Evolutionary conservation across 164 flowering plant genomes (phyloP).

Genomic region (Umbilicus rupestris): DNA sequence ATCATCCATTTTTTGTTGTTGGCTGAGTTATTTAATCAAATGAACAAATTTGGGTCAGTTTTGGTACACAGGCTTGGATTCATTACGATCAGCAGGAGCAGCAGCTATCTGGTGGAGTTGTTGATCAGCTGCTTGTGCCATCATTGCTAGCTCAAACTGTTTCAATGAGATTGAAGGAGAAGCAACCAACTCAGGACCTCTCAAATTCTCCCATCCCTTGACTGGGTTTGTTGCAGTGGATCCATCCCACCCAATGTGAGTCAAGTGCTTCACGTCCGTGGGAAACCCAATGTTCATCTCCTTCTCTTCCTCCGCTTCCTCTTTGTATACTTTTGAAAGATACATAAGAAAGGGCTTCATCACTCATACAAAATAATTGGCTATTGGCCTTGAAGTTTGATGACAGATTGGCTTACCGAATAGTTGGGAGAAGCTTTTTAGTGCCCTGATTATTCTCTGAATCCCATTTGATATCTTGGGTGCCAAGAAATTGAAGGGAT

Average conservation of each 20-base stretch:
- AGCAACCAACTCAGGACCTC: constrained; percentile 16
- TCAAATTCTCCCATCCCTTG: constrained; percentile 17
- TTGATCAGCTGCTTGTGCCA: constrained; percentile 15
- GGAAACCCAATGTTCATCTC: constrained; percentile 32
- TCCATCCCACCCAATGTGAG: constrained; percentile 31
- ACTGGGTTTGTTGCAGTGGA: constrained; percentile 18
- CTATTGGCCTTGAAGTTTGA: not conserved
- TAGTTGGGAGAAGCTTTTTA: constrained; percentile 22
- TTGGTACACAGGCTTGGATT: not conserved
- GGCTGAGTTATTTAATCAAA: no score
- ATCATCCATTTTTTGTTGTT: no score
- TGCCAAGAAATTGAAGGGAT: constrained; percentile 11
- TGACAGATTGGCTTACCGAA: constrained; percentile 17
- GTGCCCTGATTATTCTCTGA: constrained; percentile 17
- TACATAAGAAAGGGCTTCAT: not conserved
- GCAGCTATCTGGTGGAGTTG: not conserved
- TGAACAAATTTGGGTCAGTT: no score
- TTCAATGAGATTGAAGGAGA: constrained; percentile 19
- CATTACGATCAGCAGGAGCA: not conserved
- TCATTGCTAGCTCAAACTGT: constrained; percentile 25
- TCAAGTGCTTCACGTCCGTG: constrained; percentile 32
- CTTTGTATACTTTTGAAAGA: constrained; percentile 17
- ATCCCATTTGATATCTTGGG: constrained; percentile 16
- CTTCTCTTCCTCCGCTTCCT: constrained; percentile 14
- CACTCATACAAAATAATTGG: not conserved